A percentile compares a stretch with the other conserved stretches of the same genome.
phyloP scores from a whole-genome alignment of 2,329 filamentous ascomycete species.

The Emericellopsis cladophorae region DNA sequence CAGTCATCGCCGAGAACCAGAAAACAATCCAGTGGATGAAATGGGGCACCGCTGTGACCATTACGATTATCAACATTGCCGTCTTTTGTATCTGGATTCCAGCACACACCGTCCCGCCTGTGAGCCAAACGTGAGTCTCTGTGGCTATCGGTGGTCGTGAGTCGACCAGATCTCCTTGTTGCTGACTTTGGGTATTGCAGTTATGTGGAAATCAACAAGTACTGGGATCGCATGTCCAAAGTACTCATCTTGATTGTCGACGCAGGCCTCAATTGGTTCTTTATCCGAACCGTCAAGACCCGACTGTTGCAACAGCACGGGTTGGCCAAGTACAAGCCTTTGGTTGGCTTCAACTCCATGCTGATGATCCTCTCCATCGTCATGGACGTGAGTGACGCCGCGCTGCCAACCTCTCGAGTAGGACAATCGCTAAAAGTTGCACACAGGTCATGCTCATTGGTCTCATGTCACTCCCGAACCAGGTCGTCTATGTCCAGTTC shows the following conservation, averaged over 20 bases:
- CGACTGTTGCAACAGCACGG: conserved; percentile 32
- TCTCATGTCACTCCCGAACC: conserved; percentile 18
- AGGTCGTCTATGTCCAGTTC: conserved; percentile 31
- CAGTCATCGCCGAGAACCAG: conserved; percentile 27
- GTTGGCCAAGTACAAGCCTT: conserved; percentile 34
- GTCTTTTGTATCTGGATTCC: conserved; percentile 44
- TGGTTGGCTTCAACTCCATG: conserved; percentile 34
- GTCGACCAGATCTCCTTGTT: neutral
- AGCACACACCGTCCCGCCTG: conserved; percentile 29
- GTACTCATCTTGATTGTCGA: conserved; percentile 37
- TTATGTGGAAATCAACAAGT: conserved; percentile 27
- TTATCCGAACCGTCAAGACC: conserved; percentile 30
- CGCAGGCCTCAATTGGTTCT: conserved; percentile 37
- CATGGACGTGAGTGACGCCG: conserved; percentile 27
- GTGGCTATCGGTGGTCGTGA: no score
- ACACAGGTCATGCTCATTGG: conserved; percentile 15
- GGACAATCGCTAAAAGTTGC: no score
- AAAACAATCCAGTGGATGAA: conserved; percentile 24
- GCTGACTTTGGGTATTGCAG: conserved; percentile 4
- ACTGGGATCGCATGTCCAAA: conserved; percentile 42
- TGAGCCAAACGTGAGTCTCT: conserved; percentile 16
- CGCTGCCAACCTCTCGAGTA: no score
- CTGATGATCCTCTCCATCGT: conserved; percentile 34
- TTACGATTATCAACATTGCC: conserved; percentile 34
- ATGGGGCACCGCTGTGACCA: conserved; percentile 28